A percentile compares a stretch with the other conserved stretches of the same genome.
phyloP scores from a whole-genome alignment of 1,284 basidiomycete genomes.

The Xerocomus amazonicus region DNA sequence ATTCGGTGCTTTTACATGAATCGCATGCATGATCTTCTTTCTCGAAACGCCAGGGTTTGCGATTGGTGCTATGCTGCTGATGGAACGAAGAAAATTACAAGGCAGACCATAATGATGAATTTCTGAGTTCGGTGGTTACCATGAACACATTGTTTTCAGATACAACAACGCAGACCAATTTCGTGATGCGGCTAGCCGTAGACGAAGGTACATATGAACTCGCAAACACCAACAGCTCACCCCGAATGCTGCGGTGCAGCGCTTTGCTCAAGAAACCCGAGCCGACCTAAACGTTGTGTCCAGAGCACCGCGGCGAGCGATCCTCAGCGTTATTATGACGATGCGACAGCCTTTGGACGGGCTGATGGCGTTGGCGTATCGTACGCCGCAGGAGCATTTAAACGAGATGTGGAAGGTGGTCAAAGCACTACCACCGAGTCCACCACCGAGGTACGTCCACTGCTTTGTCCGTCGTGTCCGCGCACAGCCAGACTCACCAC shows the following conservation, averaged over 20 bases:
- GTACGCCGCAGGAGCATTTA: constrained; percentile 30
- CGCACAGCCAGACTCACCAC: no score
- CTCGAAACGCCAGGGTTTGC: background rate
- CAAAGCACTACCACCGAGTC: constrained; percentile 14
- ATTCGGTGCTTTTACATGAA: no score
- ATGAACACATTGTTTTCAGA: constrained; percentile 18
- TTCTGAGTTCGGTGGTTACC: background rate
- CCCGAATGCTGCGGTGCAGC: background rate
- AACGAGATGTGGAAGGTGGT: constrained; percentile 29
- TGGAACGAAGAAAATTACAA: background rate
- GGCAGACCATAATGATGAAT: background rate
- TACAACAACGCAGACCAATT: constrained; percentile 10
- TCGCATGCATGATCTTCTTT: no score
- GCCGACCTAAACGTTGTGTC: background rate
- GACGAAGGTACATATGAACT: background rate
- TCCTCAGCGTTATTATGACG: background rate
- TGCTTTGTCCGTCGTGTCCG: no score
- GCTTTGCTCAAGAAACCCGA: background rate
- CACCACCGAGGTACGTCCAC: constrained; percentile 22
- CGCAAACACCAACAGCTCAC: background rate
- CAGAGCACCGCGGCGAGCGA: background rate
- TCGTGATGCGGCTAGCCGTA: background rate
- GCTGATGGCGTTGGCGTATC: constrained; percentile 14
- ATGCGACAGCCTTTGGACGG: constrained; percentile 9
- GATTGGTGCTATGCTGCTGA: background rate